Percentiles rank a stretch among this genome's conserved stretches.
Evolutionary conservation across 2,329 filamentous ascomycete genomes (phyloP).

Genomic region (Metarhizium album): DNA sequence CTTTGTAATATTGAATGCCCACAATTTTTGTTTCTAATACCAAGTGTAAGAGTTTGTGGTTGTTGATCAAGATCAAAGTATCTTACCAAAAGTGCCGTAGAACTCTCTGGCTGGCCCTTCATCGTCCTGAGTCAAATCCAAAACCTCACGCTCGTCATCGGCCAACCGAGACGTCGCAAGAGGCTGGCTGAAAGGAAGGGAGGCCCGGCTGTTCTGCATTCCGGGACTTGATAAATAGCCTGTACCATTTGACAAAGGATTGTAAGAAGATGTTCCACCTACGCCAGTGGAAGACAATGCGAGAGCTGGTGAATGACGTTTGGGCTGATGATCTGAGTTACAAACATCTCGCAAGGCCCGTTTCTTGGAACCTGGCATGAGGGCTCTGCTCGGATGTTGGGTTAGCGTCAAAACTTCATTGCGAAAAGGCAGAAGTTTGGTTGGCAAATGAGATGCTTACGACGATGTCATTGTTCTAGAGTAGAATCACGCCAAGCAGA

Average conservation of each 20-base stretch:
- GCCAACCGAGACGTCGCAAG: background rate
- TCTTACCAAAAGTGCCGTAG: constrained; percentile 35
- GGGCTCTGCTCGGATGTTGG: background rate
- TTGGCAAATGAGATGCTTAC: background rate
- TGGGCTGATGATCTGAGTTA: constrained; percentile 12
- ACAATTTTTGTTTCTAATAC: constrained; percentile 36
- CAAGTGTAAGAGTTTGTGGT: background rate
- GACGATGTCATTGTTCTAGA: background rate
- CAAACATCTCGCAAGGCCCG: constrained; percentile 22
- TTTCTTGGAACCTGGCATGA: constrained; percentile 19
- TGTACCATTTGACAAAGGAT: constrained; percentile 1
- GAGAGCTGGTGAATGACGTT: constrained; percentile 15
- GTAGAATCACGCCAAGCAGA: background rate
- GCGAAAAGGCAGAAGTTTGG: background rate
- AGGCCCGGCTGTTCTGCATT: constrained; percentile 7
- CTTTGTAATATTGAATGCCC: constrained; percentile 49
- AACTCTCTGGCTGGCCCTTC: constrained; percentile 30
- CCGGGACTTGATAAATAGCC: constrained; percentile 1
- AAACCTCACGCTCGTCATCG: constrained; percentile 25
- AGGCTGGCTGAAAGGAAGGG: constrained; percentile 2
- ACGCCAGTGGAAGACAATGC: constrained; percentile 7
- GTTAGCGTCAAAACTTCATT: background rate
- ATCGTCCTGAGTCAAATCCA: constrained; percentile 34
- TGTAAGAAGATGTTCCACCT: constrained; percentile 12
- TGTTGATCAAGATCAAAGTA: background rate